These are phyloP conservation scores for Dactylellina leptospora DNA, from an alignment of 2,329 filamentous ascomycete genomes.

Conservation along the genomic window DNA sequence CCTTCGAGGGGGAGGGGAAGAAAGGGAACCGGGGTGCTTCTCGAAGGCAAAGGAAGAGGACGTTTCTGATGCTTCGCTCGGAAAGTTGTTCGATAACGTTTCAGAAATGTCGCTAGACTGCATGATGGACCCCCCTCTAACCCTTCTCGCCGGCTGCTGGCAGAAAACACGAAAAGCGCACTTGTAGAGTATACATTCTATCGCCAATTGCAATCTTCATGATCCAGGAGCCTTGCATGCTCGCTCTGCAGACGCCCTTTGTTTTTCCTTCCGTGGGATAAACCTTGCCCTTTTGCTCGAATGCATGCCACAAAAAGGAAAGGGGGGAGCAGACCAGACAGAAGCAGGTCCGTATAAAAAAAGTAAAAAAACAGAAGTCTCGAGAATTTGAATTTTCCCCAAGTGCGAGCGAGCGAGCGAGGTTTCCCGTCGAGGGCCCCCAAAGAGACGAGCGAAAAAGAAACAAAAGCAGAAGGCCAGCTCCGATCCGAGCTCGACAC, in stretches of 20 bases:
- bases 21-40: constrained; percentile 26
- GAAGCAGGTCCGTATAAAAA: constrained; percentile 33
- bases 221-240: constrained; percentile 48
- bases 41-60: constrained; percentile 30
- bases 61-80: constrained; percentile 41
- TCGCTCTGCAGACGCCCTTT: constrained; percentile 33
- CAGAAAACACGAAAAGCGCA: not conserved
- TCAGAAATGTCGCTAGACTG: constrained; percentile 53
- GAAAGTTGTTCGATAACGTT: constrained; percentile 54
- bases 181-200: not conserved
- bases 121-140: constrained; percentile 36
- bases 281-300: constrained; percentile 15
- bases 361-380: constrained; percentile 18
- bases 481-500: constrained; percentile 39
- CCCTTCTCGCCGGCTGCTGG: constrained; percentile 23
- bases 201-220: constrained; percentile 40
- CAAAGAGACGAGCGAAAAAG: constrained; percentile 5
- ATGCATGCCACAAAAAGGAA: constrained; percentile 34
- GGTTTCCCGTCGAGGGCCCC: not conserved
- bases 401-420: too few species aligned
- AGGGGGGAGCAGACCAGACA: constrained; percentile 9
- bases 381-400: not conserved
- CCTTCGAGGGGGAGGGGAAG: constrained; percentile 4
- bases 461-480: constrained; percentile 30
- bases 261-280: constrained; percentile 12